Conservation (phyloP, 768 basidiomycete species). For the Mycena rebaudengoi region DNA sequence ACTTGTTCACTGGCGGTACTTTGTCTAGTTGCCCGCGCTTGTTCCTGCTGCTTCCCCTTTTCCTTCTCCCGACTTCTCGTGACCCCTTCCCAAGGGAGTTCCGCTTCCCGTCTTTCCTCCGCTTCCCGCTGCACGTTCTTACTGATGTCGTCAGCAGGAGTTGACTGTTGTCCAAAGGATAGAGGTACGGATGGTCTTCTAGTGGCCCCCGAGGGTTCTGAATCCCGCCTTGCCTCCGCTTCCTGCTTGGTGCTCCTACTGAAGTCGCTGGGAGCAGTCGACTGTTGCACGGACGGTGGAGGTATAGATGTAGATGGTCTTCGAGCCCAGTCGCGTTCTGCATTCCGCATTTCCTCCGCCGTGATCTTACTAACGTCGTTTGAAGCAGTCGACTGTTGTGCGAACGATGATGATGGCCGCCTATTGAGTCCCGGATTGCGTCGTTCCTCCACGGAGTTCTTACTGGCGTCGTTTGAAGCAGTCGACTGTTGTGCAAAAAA, state of each 20-base stretch:
- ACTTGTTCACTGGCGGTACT: conserved; percentile 16
- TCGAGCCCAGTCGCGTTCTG: too few relatives aligned
- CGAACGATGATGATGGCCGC: too few relatives aligned
- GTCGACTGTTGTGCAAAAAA: too few relatives aligned
- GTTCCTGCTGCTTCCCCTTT: neutral
- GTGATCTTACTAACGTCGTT: too few relatives aligned
- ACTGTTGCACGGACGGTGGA: neutral
- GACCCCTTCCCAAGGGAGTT: neutral
- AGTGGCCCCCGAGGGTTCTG: conserved; percentile 10
- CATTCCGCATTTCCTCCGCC: too few relatives aligned
- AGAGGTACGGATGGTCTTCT: neutral
- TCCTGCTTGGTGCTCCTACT: conserved; percentile 1
- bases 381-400: too few relatives aligned
- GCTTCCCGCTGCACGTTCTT: neutral
- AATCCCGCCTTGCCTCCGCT: neutral
- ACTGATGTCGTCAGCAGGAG: neutral
- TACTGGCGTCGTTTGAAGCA: too few relatives aligned
- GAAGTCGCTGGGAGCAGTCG: neutral
- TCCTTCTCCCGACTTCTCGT: conserved; percentile 12
- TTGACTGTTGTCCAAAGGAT: too few relatives aligned
- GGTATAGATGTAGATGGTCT: conserved; percentile 16
- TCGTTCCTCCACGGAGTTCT: too few relatives aligned
- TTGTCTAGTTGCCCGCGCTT: neutral
- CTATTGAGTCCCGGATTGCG: too few relatives aligned
- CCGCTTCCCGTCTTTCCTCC: neutral